Conservation (phyloP, 2,329 filamentous ascomycete species). For the Didymella lethalis region DNA sequence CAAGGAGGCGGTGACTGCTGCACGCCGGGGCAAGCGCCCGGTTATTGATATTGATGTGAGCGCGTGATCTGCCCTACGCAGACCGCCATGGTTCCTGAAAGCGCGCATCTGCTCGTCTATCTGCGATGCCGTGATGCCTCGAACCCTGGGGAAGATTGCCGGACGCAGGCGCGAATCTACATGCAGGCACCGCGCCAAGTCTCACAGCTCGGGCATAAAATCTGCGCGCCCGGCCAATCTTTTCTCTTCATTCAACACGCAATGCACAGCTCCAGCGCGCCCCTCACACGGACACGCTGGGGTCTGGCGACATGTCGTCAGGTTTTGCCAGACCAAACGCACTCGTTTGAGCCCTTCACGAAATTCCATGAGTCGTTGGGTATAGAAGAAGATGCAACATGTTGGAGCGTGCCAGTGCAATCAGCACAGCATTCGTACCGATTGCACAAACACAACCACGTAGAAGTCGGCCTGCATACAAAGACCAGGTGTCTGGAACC, state of each 20-base stretch:
- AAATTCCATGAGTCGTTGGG: slow-evolving; percentile 43
- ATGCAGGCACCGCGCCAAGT: slow-evolving; percentile 24
- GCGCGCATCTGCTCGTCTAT: slow-evolving; percentile 42
- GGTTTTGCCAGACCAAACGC: slow-evolving; percentile 48
- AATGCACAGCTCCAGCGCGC: slow-evolving; percentile 47
- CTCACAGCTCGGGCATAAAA: slow-evolving; percentile 21
- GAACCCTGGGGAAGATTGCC: slow-evolving; percentile 20
- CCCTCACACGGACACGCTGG: slow-evolving; percentile 41
- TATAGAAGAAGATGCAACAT: slow-evolving; percentile 46
- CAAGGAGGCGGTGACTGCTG: slow-evolving; percentile 32
- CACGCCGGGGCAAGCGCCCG: slow-evolving; percentile 17
- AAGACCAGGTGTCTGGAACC: background rate
- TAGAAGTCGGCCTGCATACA: background rate
- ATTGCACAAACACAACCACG: background rate
- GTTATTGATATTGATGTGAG: slow-evolving; percentile 11
- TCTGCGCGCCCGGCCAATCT: slow-evolving; percentile 13
- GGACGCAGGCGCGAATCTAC: slow-evolving; percentile 19
- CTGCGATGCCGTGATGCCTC: slow-evolving; percentile 26
- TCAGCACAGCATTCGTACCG: background rate
- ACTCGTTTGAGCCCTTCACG: slow-evolving; percentile 50
- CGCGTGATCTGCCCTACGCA: slow-evolving; percentile 34
- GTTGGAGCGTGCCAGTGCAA: background rate
- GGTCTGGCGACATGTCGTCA: slow-evolving; percentile 42
- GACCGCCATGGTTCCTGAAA: slow-evolving; percentile 45
- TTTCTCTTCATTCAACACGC: slow-evolving; percentile 34